A percentile compares a stretch with the other conserved stretches of the same genome.
Conservation (phyloP, 257 asterid species). For the Gentiana straminea region DNA sequence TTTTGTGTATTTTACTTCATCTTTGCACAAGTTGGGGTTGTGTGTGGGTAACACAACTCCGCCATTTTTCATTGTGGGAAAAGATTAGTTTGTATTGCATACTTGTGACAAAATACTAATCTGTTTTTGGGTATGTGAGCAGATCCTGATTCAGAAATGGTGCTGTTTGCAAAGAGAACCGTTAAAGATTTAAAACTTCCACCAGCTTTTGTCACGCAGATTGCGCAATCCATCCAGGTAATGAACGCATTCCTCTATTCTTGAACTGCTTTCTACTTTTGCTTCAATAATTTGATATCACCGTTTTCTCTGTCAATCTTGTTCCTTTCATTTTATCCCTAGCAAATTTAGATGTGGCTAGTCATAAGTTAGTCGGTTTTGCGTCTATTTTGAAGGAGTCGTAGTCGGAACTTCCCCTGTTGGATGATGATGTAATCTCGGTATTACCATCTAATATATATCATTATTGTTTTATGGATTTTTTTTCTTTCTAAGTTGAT, state of each 20-base stretch:
- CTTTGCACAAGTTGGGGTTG: neutral
- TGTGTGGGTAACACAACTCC: too few relatives aligned
- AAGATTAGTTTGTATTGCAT: too few relatives aligned
- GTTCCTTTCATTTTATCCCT: neutral
- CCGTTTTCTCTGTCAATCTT: neutral
- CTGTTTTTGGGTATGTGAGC: neutral
- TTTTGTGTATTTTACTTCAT: neutral
- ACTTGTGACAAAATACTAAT: too few relatives aligned
- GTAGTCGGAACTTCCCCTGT: too few relatives aligned
- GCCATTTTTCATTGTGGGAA: too few relatives aligned
- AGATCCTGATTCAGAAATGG: conserved; percentile 94
- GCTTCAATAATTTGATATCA: neutral
- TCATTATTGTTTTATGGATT: too few relatives aligned
- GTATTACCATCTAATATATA: too few relatives aligned
- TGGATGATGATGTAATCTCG: too few relatives aligned
- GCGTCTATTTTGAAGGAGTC: too few relatives aligned
- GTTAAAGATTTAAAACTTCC: conserved; percentile 92
- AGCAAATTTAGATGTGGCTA: too few relatives aligned
- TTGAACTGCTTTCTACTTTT: neutral
- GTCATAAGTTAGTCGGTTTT: too few relatives aligned
- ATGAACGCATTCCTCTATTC: neutral
- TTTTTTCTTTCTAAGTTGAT: too few relatives aligned
- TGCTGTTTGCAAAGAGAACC: conserved; percentile 79
- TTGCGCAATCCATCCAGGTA: conserved; percentile 93
- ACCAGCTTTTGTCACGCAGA: conserved; percentile 83